Evolutionary conservation across 2,329 filamentous ascomycete genomes (phyloP).

Genomic region (Didymella keratinophila): DNA sequence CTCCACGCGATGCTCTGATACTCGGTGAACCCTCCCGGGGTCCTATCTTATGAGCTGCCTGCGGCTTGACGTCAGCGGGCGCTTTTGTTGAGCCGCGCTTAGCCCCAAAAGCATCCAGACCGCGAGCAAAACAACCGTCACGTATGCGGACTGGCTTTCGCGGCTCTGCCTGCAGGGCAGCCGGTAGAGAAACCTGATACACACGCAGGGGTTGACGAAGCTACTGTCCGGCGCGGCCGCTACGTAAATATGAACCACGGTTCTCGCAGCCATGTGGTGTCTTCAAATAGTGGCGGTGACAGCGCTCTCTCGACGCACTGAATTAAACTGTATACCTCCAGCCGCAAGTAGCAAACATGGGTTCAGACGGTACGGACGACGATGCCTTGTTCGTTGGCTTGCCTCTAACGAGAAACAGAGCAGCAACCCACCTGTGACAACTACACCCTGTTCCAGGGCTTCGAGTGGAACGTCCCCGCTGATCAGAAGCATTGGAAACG

Average conservation of each 20-base stretch:
- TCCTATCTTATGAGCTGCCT: neutral
- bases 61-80: slow-evolving; percentile 37
- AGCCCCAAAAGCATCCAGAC: slow-evolving; percentile 18
- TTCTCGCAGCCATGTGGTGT: slow-evolving; percentile 1
- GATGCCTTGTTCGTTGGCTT: neutral
- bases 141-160: slow-evolving; percentile 10
- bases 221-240: neutral
- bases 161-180: slow-evolving; percentile 11
- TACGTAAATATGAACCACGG: slow-evolving; percentile 11
- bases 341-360: slow-evolving; percentile 26
- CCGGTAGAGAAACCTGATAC: slow-evolving; percentile 18
- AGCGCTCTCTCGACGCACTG: neutral
- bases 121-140: slow-evolving; percentile 4
- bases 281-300: slow-evolving; percentile 8
- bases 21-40: neutral
- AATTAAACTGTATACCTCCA: neutral
- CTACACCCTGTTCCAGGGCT: slow-evolving; percentile 69
- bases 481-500: slow-evolving; percentile 68
- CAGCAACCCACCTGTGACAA: slow-evolving; percentile 45
- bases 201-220: slow-evolving; percentile 5
- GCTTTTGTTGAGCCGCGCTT: slow-evolving; percentile 35
- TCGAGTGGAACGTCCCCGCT: slow-evolving; percentile 75
- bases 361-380: slow-evolving; percentile 33
- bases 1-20: neutral
- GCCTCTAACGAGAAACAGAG: slow-evolving; percentile 31